Conservation (phyloP, 2,329 filamentous ascomycete species). For the Aspergillus sp. region DNA sequence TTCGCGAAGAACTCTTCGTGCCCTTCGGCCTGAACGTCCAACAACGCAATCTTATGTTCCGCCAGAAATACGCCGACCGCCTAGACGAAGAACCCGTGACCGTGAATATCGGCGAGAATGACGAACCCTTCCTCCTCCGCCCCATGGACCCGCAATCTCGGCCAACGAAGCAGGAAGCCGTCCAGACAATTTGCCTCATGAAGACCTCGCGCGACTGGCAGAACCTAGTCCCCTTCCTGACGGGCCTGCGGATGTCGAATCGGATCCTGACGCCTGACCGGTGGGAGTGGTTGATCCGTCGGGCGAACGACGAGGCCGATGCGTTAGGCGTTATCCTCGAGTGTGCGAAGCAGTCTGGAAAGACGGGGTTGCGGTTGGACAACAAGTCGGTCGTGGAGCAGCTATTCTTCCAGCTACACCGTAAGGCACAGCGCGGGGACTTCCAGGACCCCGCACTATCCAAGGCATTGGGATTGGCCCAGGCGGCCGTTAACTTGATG, state of each 20-base stretch:
- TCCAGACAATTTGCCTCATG: conserved; percentile 28
- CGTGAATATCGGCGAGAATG: conserved; percentile 30
- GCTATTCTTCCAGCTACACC: conserved; percentile 32
- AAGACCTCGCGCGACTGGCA: conserved; percentile 31
- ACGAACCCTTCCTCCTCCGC: conserved; percentile 32
- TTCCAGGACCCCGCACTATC: conserved; percentile 26
- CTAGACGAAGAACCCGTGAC: conserved; percentile 34
- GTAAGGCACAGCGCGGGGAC: conserved; percentile 22
- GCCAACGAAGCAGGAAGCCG: conserved; percentile 26
- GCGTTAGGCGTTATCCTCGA: conserved; percentile 30
- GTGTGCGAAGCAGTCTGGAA: conserved; percentile 25
- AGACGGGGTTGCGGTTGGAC: conserved; percentile 30
- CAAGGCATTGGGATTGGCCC: conserved; percentile 25
- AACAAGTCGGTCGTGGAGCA: conserved; percentile 21
- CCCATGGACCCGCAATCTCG: conserved; percentile 27
- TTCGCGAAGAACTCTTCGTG: conserved; percentile 39
- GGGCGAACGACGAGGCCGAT: conserved; percentile 25
- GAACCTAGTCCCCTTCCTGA: conserved; percentile 35
- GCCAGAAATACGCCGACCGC: conserved; percentile 25
- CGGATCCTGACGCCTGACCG: conserved; percentile 15
- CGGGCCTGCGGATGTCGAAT: conserved; percentile 27
- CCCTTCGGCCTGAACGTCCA: conserved; percentile 30
- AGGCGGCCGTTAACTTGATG: conserved; percentile 28
- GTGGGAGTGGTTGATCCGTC: conserved; percentile 31
- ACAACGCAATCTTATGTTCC: conserved; percentile 35